phyloP scores from a whole-genome alignment of 2,329 filamentous ascomycete species.

The Nemania abortiva region DNA sequence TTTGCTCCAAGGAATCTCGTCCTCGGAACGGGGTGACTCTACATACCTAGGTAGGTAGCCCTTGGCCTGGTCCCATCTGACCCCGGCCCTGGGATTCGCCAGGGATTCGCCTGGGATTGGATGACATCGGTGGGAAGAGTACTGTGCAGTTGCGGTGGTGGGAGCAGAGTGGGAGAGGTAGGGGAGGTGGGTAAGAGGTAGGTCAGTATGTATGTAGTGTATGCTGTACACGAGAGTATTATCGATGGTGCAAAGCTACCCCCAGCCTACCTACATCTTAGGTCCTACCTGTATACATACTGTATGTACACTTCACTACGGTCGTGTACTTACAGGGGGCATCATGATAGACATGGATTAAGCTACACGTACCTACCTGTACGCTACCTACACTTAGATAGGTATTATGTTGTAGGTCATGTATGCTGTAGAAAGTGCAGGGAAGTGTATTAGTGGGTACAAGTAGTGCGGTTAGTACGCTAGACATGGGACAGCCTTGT shows the following conservation, averaged over 20 bases:
- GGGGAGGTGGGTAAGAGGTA: neutral
- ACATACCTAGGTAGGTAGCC: neutral
- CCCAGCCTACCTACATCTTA: too few species aligned
- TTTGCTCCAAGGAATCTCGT: constrained; percentile 18
- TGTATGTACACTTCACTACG: neutral
- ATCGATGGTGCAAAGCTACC: neutral
- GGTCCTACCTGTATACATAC: too few species aligned
- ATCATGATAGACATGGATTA: neutral
- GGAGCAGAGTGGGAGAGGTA: neutral
- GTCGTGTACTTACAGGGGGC: neutral
- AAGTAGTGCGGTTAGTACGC: too few species aligned
- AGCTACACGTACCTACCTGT: too few species aligned
- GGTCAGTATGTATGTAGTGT: neutral
- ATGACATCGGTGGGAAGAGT: too few species aligned
- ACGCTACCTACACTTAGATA: neutral
- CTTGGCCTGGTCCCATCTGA: neutral
- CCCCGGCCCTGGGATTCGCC: neutral
- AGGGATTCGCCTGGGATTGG: neutral
- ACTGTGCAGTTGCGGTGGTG: neutral
- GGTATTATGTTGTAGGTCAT: neutral
- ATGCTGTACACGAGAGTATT: neutral
- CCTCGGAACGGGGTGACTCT: neutral
- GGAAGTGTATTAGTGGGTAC: neutral
- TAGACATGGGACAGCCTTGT: neutral
- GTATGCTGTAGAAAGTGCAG: neutral